These are phyloP conservation scores for Forsythia suspensa DNA, from an alignment of 257 asterid species.

Conservation along the genomic window DNA sequence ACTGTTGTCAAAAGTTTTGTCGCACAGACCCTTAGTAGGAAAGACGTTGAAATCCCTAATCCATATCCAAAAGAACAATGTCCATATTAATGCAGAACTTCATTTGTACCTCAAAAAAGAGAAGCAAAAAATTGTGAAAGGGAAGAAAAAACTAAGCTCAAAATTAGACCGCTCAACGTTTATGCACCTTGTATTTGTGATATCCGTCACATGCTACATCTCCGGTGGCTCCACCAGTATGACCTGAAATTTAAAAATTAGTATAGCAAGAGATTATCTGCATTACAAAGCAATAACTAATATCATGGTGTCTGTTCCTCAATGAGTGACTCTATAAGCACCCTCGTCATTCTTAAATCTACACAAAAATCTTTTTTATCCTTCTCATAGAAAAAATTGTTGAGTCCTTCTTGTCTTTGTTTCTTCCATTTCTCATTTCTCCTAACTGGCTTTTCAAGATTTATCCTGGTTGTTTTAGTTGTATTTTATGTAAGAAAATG, in stretches of 20 bases:
- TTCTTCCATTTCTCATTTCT: no score
- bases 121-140: background rate
- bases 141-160: background rate
- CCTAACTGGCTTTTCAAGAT: no score
- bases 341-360: no score
- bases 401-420: no score
- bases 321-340: no score
- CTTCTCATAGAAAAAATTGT: no score
- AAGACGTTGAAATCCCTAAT: background rate
- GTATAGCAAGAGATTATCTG: background rate
- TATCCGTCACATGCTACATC: slow-evolving; percentile 51
- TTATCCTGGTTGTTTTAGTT: no score
- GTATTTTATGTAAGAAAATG: no score
- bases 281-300: background rate
- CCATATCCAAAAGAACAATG: background rate
- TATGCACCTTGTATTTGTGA: slow-evolving; percentile 49
- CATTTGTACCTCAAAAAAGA: background rate
- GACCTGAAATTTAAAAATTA: slow-evolving; percentile 30
- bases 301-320: background rate
- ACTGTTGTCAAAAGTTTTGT: no score
- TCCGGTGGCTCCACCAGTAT: slow-evolving; percentile 35
- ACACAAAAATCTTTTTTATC: no score
- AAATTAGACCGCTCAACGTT: background rate
- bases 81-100: background rate
- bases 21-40: background rate